phyloP scores from a whole-genome alignment of 768 basidiomycete genomes.

The Trametes sanguinea region DNA sequence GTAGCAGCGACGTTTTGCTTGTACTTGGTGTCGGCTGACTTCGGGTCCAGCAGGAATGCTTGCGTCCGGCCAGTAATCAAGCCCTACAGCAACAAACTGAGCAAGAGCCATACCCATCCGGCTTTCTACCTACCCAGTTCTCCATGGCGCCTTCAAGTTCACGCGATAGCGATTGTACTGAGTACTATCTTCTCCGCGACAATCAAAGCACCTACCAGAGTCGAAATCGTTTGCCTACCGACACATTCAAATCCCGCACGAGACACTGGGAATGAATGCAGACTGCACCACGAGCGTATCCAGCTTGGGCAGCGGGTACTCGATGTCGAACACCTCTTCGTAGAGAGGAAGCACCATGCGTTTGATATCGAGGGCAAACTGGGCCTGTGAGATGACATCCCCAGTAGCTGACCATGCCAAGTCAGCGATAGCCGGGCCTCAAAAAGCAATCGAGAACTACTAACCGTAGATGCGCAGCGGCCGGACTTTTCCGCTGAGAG shows the following conservation, averaged over 20 bases:
- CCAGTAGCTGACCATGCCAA: conserved; percentile 56
- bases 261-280: too few species aligned
- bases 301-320: conserved; percentile 91
- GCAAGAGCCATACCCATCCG: not conserved
- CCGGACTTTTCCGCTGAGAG: conserved; percentile 75
- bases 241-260: not conserved
- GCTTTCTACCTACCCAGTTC: conserved; percentile 62
- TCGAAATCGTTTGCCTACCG: conserved; percentile 81
- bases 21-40: conserved; percentile 68
- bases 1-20: conserved; percentile 77
- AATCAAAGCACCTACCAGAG: conserved; percentile 39
- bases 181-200: not conserved
- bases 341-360: conserved; percentile 82
- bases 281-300: conserved; percentile 81
- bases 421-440: not conserved
- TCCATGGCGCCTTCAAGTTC: conserved; percentile 76
- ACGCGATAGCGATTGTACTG: not conserved
- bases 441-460: not conserved
- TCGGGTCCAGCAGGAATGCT: conserved; percentile 77
- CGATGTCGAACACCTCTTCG: conserved; percentile 90
- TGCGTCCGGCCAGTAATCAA: conserved; percentile 67
- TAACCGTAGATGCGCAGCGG: conserved; percentile 84
- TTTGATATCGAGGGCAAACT: conserved; percentile 89
- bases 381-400: conserved; percentile 81
- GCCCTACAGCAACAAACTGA: not conserved